A percentile compares a stretch with the other conserved stretches of the same genome.
Conservation (phyloP, 169 alveolate genomes). For the Besnoitia besnoiti region DNA sequence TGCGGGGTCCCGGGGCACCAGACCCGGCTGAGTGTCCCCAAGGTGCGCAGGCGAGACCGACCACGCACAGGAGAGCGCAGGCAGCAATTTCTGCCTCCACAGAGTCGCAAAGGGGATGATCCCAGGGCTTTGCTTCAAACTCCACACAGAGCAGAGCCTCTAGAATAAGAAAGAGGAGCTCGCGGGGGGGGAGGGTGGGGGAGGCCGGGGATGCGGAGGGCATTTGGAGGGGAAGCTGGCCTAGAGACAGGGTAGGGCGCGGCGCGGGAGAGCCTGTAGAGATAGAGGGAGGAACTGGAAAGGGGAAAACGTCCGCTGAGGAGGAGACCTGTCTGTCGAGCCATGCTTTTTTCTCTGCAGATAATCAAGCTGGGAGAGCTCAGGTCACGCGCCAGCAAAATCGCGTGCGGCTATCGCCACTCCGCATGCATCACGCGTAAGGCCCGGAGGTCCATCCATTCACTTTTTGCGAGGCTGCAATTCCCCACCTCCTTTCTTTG, state of each 20-base stretch:
- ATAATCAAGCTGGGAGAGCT: conserved; percentile 47
- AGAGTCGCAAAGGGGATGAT: no score
- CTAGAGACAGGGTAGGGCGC: background rate
- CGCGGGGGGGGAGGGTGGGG: background rate
- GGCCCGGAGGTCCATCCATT: no score
- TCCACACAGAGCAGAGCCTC: no score
- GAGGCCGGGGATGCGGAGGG: background rate
- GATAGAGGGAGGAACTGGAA: background rate
- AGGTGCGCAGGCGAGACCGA: background rate
- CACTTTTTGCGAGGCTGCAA: no score
- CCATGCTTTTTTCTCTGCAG: background rate
- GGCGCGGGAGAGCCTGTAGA: no score
- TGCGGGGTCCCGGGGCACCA: conserved; percentile 60
- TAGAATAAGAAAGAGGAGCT: background rate
- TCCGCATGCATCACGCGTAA: conserved; percentile 62
- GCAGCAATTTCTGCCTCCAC: no score
- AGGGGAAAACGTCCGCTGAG: background rate
- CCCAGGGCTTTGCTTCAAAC: no score
- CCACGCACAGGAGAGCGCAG: no score
- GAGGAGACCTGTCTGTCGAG: background rate
- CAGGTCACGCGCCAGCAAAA: conserved; percentile 24
- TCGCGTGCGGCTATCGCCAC: conserved; percentile 57
- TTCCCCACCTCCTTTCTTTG: no score
- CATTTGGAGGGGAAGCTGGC: background rate
- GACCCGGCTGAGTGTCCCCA: conserved; percentile 27